Base-by-base conservation (phyloP, 805 yeast genomes). In the Starmerella floricola region DNA sequence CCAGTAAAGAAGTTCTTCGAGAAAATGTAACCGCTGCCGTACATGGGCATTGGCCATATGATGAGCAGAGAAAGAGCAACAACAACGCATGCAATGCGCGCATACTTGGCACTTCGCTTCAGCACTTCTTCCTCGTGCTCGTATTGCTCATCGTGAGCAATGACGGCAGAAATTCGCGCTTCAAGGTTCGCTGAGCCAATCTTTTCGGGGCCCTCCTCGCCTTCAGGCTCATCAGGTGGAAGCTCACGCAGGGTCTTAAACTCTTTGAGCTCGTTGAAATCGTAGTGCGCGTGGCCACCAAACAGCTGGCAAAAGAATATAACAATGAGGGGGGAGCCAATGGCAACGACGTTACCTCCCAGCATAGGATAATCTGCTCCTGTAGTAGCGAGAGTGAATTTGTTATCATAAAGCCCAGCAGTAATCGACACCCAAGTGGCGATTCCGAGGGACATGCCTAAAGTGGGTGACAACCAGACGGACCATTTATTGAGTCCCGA, bases 21-120 rank as follows among this genome's bases (percentile, higher is more conserved):
- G 62, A 85, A 85, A 32, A 85, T 66, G 56, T 85, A 85, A 2
- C 72, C 69, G 6, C 79, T 57, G 24, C 94, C 95, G 59, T 79
- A 84, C 91, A 85, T 79, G 50, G 95, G 94, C 85, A 85, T 81
- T 55, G 95, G 95, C 88, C 91, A 84, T 24, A 85, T 55, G 27
- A 86, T 69, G 27, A 85, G 62, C 37, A 85, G 63, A 38, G 78
- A 67, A 10, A 83, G 51, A 4, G 83, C 76, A 51, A 82, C 67
- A 33, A 71, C 62, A 2, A 73, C 60, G 58, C 87, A 79, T 32
- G 81, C 63, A 42, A 62, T 63, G 30, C 73, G 71, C 1, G 87
- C 88, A 32, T 64, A 62, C 52, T 71, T 77, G 38, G 81, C 70
- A 8, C 83, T 76, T 53, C 63, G 71, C 39, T 62, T 60, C 49